A percentile compares a stretch with the other conserved stretches of the same genome.
phyloP scores from a whole-genome alignment of 257 asterid genomes.

The Lithospermum erythrorhizon region DNA sequence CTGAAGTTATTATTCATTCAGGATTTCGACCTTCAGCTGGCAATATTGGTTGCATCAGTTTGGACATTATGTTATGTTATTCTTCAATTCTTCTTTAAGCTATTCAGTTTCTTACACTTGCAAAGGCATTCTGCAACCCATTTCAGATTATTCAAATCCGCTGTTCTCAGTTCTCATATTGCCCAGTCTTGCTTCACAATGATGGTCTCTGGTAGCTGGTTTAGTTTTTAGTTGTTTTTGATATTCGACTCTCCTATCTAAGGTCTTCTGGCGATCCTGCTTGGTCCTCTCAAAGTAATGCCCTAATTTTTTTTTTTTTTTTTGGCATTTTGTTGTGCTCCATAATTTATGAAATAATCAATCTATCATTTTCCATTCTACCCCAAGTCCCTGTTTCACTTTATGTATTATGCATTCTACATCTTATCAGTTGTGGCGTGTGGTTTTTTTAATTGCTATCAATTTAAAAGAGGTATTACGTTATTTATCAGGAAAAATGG shows the following conservation, averaged over 20 bases:
- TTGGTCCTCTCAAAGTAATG: neutral
- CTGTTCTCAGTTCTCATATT: constrained; percentile 66
- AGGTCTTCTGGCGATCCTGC: neutral
- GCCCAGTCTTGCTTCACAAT: constrained; percentile 79
- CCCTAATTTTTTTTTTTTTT: no score
- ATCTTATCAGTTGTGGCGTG: no score
- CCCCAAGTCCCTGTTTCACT: no score
- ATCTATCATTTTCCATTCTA: no score
- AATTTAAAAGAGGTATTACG: no score
- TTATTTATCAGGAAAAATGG: no score
- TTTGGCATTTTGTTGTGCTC: no score
- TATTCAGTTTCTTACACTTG: constrained; percentile 30
- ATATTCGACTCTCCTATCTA: neutral
- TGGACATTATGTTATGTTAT: constrained; percentile 43
- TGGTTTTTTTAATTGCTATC: no score
- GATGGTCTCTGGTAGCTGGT: constrained; percentile 48
- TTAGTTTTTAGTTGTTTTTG: neutral
- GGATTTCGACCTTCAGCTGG: constrained; percentile 55
- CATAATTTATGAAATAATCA: no score
- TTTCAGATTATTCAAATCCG: constrained; percentile 45
- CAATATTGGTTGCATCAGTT: constrained; percentile 48
- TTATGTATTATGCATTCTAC: no score
- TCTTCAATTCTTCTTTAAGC: constrained; percentile 48
- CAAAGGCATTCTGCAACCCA: constrained; percentile 44
- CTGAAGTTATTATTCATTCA: constrained; percentile 28